Conservation (phyloP, 225 moss, liverwort and hornwort species). For the Lunularia cruciata region DNA sequence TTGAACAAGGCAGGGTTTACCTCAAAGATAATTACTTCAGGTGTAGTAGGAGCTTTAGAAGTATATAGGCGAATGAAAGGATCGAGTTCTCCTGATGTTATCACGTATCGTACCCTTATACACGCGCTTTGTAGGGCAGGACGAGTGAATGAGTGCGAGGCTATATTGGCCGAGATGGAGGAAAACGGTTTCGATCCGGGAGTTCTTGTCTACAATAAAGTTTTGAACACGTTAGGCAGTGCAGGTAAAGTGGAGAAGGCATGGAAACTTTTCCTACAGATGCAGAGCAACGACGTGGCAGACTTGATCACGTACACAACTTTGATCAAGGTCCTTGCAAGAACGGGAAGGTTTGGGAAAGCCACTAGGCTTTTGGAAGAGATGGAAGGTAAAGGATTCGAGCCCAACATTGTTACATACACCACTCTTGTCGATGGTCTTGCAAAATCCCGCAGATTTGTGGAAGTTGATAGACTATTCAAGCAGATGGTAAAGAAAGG, state of each 20-base stretch:
- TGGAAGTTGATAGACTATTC: constrained; percentile 20
- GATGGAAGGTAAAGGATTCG: constrained; percentile 20
- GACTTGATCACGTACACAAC: constrained; percentile 15
- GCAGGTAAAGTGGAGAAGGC: constrained; percentile 19
- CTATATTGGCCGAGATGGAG: constrained; percentile 23
- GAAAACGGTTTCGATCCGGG: constrained; percentile 11
- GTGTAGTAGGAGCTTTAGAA: constrained; percentile 8
- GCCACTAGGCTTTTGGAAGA: constrained; percentile 26
- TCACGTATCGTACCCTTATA: constrained; percentile 2
- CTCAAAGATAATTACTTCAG: neutral
- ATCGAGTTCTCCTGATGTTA: neutral
- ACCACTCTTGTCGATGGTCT: constrained; percentile 12
- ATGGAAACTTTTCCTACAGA: constrained; percentile 16
- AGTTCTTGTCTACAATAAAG: neutral
- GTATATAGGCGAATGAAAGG: constrained; percentile 15
- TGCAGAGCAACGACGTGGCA: neutral
- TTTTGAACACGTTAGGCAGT: constrained; percentile 11
- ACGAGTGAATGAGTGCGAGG: constrained; percentile 10
- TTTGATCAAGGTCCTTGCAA: constrained; percentile 21
- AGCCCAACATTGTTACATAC: neutral
- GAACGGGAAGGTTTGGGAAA: constrained; percentile 21
- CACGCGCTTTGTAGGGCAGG: neutral
- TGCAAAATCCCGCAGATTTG: constrained; percentile 15
- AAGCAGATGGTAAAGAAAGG: constrained; percentile 15
- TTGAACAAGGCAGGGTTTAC: constrained; percentile 12